Percentiles rank a stretch among this genome's conserved stretches.
phyloP scores from a whole-genome alignment of 2,329 filamentous ascomycete genomes.

The Aspergillus flavus region DNA sequence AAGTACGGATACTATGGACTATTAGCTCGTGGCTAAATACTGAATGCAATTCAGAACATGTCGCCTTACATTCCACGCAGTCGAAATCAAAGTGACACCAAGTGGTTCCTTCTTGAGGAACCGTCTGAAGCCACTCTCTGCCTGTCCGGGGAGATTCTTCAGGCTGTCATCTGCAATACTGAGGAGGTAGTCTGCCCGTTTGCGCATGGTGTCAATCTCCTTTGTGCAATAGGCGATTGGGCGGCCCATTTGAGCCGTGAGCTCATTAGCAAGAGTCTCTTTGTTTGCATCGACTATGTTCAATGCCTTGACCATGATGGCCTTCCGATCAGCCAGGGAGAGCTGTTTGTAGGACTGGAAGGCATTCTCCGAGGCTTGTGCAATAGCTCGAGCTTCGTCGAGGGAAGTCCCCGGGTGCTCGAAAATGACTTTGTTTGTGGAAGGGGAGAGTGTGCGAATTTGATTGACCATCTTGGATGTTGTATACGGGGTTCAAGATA shows the following conservation, averaged over 20 bases:
- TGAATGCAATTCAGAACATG: slow-evolving; percentile 9
- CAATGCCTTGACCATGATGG: slow-evolving; percentile 79
- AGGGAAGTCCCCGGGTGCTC: slow-evolving; percentile 68
- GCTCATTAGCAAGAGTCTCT: slow-evolving; percentile 76
- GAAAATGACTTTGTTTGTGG: slow-evolving; percentile 80
- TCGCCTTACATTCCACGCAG: slow-evolving; percentile 84
- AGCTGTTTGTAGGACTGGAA: slow-evolving; percentile 66
- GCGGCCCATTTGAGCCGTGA: slow-evolving; percentile 89
- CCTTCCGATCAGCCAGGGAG: slow-evolving; percentile 70
- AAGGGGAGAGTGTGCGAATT: slow-evolving; percentile 75
- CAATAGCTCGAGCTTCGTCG: slow-evolving; percentile 26
- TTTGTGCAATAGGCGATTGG: slow-evolving; percentile 81
- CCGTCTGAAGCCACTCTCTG: slow-evolving; percentile 82
- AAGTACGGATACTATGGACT: slow-evolving; percentile 78
- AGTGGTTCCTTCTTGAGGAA: slow-evolving; percentile 85
- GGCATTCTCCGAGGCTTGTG: slow-evolving; percentile 31
- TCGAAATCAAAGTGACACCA: slow-evolving; percentile 81
- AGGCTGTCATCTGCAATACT: slow-evolving; percentile 78
- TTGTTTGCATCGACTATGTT: slow-evolving; percentile 68
- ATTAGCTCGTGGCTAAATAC: slow-evolving; percentile 2
- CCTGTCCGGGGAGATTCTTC: slow-evolving; percentile 76
- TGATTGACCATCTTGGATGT: slow-evolving; percentile 27
- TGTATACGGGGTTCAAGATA: neutral
- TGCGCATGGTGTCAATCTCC: slow-evolving; percentile 80
- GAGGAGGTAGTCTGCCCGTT: slow-evolving; percentile 79